Conservation (phyloP, 176 grass and related monocot genomes). For the Aegilops speltoides region DNA sequence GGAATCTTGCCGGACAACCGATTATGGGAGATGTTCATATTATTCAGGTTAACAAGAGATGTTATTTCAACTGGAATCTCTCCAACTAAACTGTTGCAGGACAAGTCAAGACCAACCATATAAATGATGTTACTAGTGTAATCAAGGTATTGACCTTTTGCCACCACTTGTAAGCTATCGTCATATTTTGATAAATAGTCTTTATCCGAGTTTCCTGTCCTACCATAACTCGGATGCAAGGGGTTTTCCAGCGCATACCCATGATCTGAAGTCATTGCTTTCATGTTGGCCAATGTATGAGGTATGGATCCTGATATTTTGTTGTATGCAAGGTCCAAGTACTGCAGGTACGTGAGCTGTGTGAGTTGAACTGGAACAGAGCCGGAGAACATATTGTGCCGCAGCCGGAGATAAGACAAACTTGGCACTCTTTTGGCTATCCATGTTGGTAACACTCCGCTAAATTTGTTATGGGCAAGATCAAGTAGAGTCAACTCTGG, state of each 20-base stretch:
- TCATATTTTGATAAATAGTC: not conserved
- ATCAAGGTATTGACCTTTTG: conserved; percentile 11
- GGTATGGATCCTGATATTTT: not conserved
- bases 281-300: not conserved
- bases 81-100: conserved; percentile 25
- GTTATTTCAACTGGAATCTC: conserved; percentile 24
- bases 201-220: not conserved
- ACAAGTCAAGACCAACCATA: conserved; percentile 29
- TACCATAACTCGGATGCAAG: too few species aligned
- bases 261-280: not conserved
- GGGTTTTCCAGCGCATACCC: too few species aligned
- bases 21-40: conserved; percentile 38
- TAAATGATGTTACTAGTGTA: not conserved
- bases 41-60: not conserved
- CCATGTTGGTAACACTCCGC: not conserved
- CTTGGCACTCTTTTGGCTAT: not conserved
- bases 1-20: conserved; percentile 32
- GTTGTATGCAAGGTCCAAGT: not conserved
- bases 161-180: not conserved
- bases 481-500: not conserved
- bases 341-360: not conserved
- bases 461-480: not conserved
- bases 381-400: not conserved
- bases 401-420: not conserved
- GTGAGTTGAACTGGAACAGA: not conserved